A percentile compares a stretch with the other conserved stretches of the same genome.
Conservation (phyloP, 2,329 filamentous ascomycete species). For the Penicillium sp. region DNA sequence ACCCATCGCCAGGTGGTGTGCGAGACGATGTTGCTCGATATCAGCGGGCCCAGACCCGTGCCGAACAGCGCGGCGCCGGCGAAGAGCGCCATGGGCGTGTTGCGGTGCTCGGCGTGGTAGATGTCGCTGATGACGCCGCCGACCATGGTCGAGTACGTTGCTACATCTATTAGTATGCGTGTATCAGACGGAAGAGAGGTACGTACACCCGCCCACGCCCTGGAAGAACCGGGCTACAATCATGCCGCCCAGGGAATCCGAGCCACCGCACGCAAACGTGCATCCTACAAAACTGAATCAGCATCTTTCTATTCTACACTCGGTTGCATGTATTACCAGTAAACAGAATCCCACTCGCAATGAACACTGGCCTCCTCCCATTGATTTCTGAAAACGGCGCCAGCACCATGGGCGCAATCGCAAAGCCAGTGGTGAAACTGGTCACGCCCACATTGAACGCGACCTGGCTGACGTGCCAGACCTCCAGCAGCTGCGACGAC, state of each 20-base stretch:
- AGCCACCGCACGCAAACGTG: slow-evolving; percentile 69
- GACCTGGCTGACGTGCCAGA: slow-evolving; percentile 63
- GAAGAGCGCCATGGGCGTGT: slow-evolving; percentile 87
- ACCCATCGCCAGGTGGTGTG: slow-evolving; percentile 25
- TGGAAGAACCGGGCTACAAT: slow-evolving; percentile 70
- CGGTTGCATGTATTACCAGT: slow-evolving; percentile 44
- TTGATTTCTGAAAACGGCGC: slow-evolving; percentile 87
- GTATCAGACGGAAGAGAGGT: too few species aligned
- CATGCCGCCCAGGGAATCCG: slow-evolving; percentile 67
- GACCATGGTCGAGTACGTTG: slow-evolving; percentile 78
- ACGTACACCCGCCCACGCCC: slow-evolving; percentile 69
- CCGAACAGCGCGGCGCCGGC: slow-evolving; percentile 74
- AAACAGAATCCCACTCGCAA: slow-evolving; percentile 68
- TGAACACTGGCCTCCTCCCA: slow-evolving; percentile 78
- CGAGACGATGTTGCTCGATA: slow-evolving; percentile 24
- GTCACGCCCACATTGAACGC: slow-evolving; percentile 73
- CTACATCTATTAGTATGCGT: too few species aligned
- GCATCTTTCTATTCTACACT: neutral
- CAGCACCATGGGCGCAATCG: slow-evolving; percentile 72
- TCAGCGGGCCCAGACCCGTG: slow-evolving; percentile 22
- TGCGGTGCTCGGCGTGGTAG: slow-evolving; percentile 72
- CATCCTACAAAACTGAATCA: slow-evolving; percentile 42
- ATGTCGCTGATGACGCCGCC: slow-evolving; percentile 89
- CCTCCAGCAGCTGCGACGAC: slow-evolving; percentile 58
- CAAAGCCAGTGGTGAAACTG: slow-evolving; percentile 76